phyloP scores from a whole-genome alignment of 2,329 filamentous ascomycete species.

The Aspergillus japonicus region DNA sequence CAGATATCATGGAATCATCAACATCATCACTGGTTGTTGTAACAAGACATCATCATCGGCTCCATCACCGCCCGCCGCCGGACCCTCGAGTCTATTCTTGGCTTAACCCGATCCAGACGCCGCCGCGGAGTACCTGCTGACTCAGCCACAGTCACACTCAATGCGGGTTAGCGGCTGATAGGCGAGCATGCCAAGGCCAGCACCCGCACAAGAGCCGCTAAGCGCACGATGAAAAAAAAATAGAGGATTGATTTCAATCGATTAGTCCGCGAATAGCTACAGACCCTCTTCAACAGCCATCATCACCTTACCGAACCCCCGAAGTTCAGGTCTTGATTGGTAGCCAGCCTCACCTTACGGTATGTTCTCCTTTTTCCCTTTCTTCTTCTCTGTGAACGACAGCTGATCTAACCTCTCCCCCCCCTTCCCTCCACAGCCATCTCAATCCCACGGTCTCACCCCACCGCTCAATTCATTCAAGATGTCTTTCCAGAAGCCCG shows the following conservation, averaged over 20 bases:
- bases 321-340: constrained; percentile 81
- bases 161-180: constrained; percentile 41
- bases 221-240: constrained; percentile 16
- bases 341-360: constrained; percentile 32
- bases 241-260: constrained; percentile 16
- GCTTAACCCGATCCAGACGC: constrained; percentile 5
- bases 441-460: constrained; percentile 24
- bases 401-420: constrained; percentile 7
- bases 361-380: constrained; percentile 15
- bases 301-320: constrained; percentile 78
- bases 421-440: constrained; percentile 17
- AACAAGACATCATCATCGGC: not conserved
- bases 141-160: constrained; percentile 14
- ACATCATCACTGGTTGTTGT: not conserved
- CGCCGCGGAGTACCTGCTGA: constrained; percentile 2
- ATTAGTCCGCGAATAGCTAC: constrained; percentile 20
- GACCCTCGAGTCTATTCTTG: not conserved
- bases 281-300: constrained; percentile 39
- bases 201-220: constrained; percentile 28
- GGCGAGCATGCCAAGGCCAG: constrained; percentile 36
- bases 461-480: constrained; percentile 46
- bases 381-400: not conserved
- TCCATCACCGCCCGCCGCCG: not conserved
- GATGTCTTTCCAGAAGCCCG: constrained; percentile 93
- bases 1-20: constrained; percentile 3